phyloP scores from a whole-genome alignment of 2,329 filamentous ascomycete species.

The Alternaria burnsii region DNA sequence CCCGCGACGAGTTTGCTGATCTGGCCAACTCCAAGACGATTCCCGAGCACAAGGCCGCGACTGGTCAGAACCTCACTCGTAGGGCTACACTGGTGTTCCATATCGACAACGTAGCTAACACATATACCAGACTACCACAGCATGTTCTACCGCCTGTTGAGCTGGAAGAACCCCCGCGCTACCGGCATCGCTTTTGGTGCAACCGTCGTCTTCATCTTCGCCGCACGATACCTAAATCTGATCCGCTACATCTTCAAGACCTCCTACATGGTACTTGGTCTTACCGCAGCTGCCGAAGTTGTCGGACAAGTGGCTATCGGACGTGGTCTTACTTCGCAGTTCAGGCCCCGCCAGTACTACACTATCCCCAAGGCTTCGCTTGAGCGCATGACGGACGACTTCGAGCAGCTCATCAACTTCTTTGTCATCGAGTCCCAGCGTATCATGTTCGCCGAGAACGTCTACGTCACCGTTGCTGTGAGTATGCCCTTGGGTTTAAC shows the following conservation, averaged over 20 bases:
- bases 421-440: slow-evolving; percentile 74
- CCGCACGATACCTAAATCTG: slow-evolving; percentile 69
- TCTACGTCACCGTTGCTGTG: slow-evolving; percentile 67
- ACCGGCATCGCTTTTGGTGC: slow-evolving; percentile 67
- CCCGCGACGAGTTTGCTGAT: slow-evolving; percentile 65
- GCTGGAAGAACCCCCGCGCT: slow-evolving; percentile 72
- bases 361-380: slow-evolving; percentile 70
- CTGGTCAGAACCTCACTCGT: slow-evolving; percentile 70
- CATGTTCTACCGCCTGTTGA: slow-evolving; percentile 71
- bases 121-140: slow-evolving; percentile 67
- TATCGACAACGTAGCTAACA: slow-evolving; percentile 22
- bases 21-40: slow-evolving; percentile 63
- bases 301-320: slow-evolving; percentile 64
- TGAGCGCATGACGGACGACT: slow-evolving; percentile 67
- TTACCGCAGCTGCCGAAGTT: slow-evolving; percentile 66
- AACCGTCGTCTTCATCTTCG: slow-evolving; percentile 67
- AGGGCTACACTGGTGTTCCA: slow-evolving; percentile 37
- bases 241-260: slow-evolving; percentile 69
- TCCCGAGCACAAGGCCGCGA: slow-evolving; percentile 64
- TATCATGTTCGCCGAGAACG: slow-evolving; percentile 71
- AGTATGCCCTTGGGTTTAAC: slow-evolving; percentile 36
- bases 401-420: slow-evolving; percentile 72
- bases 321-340: slow-evolving; percentile 66
- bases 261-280: slow-evolving; percentile 66
- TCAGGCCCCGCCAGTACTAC: slow-evolving; percentile 72